These are phyloP conservation scores for Aspergillus clavatus DNA, from an alignment of 2,329 filamentous ascomycete species.

Conservation along the genomic window DNA sequence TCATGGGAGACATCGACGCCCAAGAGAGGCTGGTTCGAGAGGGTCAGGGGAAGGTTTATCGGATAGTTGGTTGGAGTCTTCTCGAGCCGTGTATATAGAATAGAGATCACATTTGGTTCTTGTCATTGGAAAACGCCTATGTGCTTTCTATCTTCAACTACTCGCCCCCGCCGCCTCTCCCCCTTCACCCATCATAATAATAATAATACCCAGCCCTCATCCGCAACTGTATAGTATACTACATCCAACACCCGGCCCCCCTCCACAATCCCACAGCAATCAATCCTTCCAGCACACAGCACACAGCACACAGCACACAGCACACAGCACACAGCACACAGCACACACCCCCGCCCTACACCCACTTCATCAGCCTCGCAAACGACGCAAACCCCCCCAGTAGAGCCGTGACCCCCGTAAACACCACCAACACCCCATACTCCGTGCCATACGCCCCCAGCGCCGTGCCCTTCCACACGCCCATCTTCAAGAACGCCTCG, in stretches of 20 bases:
- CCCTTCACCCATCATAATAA: too few relatives aligned
- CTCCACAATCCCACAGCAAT: too few relatives aligned
- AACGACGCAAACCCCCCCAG: conserved; percentile 35
- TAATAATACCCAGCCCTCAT: background rate
- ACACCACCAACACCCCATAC: conserved; percentile 53
- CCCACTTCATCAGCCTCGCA: background rate
- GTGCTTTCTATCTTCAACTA: too few relatives aligned
- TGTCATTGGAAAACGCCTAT: too few relatives aligned
- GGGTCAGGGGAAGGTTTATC: conserved; percentile 13
- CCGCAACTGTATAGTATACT: background rate
- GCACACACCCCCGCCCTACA: background rate
- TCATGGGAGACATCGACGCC: conserved; percentile 29
- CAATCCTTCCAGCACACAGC: too few relatives aligned
- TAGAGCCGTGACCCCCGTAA: conserved; percentile 51
- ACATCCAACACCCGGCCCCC: background rate
- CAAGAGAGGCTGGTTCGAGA: conserved; percentile 19
- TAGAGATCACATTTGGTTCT: background rate
- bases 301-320: too few relatives aligned
- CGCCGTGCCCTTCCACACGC: conserved; percentile 30
- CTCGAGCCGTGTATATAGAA: background rate
- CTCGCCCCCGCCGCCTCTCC: too few relatives aligned
- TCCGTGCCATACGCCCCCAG: conserved; percentile 47
- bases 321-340: too few relatives aligned
- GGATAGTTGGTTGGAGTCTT: background rate
- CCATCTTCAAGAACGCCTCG: conserved; percentile 46